A percentile compares a stretch with the other conserved stretches of the same genome.
phyloP scores from a whole-genome alignment of 2,329 filamentous ascomycete species.

The Myriosclerotinia duriaeana region DNA sequence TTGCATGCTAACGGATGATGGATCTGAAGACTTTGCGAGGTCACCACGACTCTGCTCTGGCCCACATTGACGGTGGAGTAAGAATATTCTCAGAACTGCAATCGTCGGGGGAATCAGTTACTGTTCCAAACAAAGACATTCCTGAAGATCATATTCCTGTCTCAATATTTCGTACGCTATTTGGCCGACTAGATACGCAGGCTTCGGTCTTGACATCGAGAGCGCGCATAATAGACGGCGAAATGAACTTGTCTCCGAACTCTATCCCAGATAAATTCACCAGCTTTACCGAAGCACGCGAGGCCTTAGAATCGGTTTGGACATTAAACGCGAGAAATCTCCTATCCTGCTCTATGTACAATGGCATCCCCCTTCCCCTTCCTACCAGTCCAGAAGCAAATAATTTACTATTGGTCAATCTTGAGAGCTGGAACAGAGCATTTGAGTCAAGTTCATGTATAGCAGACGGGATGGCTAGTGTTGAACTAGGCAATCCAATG shows the following conservation, averaged over 20 bases:
- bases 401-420: background rate
- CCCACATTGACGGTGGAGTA: conserved; percentile 29
- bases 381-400: background rate
- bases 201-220: conserved; percentile 19
- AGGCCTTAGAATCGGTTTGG: conserved; percentile 22
- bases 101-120: background rate
- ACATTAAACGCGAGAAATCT: conserved; percentile 7
- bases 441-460: conserved; percentile 4
- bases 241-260: background rate
- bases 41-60: conserved; percentile 26
- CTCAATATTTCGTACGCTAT: conserved; percentile 26
- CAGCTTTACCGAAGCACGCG: conserved; percentile 13
- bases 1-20: conserved; percentile 1
- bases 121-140: background rate
- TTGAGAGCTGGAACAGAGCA: conserved; percentile 9
- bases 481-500: background rate
- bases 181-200: conserved; percentile 27
- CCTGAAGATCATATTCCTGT: conserved; percentile 23
- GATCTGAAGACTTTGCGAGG: conserved; percentile 26
- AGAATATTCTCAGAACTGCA: conserved; percentile 29
- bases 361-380: conserved; percentile 15
- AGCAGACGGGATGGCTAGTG: background rate
- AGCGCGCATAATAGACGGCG: conserved; percentile 14
- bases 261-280: background rate
- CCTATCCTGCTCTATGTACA: conserved; percentile 21